Conservation (phyloP, 441 rosid genomes). For the Cnidoscolus chayamansa region DNA sequence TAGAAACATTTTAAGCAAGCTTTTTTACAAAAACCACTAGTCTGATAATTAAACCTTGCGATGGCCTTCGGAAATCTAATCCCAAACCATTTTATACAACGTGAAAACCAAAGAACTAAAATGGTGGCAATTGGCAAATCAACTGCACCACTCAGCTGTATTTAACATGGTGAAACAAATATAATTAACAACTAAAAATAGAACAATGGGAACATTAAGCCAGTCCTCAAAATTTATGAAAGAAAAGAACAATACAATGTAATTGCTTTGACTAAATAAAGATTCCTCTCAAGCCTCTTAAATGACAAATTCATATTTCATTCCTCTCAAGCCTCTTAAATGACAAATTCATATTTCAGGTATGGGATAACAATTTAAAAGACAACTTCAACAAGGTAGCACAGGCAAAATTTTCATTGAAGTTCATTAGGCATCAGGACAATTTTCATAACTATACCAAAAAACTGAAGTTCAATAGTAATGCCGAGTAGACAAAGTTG, state of each 20-base stretch:
- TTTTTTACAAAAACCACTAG: slow-evolving; percentile 2
- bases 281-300: not conserved
- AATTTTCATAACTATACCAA: not conserved
- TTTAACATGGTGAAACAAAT: not conserved
- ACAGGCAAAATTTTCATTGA: not conserved
- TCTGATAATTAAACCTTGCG: not conserved
- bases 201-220: not conserved
- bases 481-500: not conserved
- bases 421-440: not conserved
- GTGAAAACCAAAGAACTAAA: not conserved
- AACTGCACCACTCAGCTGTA: not conserved
- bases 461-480: not conserved
- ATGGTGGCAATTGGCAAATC: too few relatives aligned
- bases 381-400: not conserved
- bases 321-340: not conserved
- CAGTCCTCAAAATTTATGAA: not conserved
- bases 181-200: not conserved
- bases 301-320: not conserved
- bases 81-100: not conserved
- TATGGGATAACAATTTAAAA: not conserved
- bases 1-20: not conserved
- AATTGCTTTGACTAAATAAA: not conserved
- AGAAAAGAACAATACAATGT: too few relatives aligned
- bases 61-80: not conserved
- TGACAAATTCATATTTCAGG: not conserved